Evolutionary conservation across 768 basidiomycete species (phyloP), one percentile per base, ranked within the genome.

Genomic region (Zangia roseola): DNA sequence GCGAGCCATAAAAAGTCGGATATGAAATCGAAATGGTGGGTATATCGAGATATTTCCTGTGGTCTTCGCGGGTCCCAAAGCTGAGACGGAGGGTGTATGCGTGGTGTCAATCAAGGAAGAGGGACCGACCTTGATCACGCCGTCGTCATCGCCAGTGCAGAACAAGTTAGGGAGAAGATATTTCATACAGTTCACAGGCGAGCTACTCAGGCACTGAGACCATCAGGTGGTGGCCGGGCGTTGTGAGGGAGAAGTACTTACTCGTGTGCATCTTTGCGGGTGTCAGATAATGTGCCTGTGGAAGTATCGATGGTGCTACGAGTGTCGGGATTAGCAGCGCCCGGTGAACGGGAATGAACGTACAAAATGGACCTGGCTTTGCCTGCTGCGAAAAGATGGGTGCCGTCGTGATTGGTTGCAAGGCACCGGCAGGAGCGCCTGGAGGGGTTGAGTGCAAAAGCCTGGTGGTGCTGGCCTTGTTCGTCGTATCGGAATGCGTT

Each of bases 21-120:
- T 47, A 97, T 93, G 62, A 92, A 97, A 69, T 97, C 94, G 63
- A 87, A 93, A 60, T 97, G 94, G 42, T 97, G 94, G 25, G 72
- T 81, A 62, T 92, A 93, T 17, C 76, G 72, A 30, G 85, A 78
- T 16, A 86, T 70, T 38, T 77, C 74, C 9, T 83, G 83, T 43
- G 73, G 70, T 60, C 83, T 78, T 49, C 93, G 76, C 19, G 88
- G 83, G 64, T 97, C 94, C 94, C 94, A 97, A 21, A 97, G 76
- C 94, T 97, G 57, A 36, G 39, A 3, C 28, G 30, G 24, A 35
- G 21, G 21, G 25, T 36, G n/a, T 13, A 31, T 30, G 1, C n/a
- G 36, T 10, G 25, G 20, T 43, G 17, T 19, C 10, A 19, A n/a
- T n/a, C n/a, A n/a, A n/a, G 19, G 19, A 40, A 40, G 34, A 53